Evolutionary conservation across 176 grass and related monocot species (phyloP), one percentile per base, ranked within the genome.

Genomic region (Aegilops speltoides): DNA sequence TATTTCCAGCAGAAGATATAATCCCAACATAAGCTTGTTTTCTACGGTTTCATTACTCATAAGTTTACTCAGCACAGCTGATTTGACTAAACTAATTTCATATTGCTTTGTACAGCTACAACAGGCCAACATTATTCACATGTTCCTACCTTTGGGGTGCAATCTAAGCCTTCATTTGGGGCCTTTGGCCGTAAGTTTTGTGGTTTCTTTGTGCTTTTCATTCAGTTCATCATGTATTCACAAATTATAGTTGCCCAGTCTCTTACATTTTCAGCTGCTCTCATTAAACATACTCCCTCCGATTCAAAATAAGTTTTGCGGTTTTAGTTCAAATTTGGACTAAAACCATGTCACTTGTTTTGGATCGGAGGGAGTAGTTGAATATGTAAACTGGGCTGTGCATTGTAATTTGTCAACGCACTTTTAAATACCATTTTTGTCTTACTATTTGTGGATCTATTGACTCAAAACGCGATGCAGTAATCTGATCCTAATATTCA

Each of bases 61-160:
- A 79, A 64, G 36, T 80, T 80, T 37, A 78, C 20, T 12, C 20
- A 61, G 22, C 54, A 61, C 32, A 61, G 54, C 32, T 78, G 32
- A 61, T 61, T 78, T 78, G 10, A 63, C 22, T 7, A 36, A 40
- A 25, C 56, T 62, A 56, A 37, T 38, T 79, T 79, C 20, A 79
- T 40, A 79, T 80, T 80, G 78, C 59, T 64, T 64, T 80, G 24
- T 80, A 25, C 59, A 80, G 52, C 59, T 41, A 64, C 59, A 28
- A 64, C 4, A 64, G 78, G 57, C 31, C 32, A 59, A 24, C 33
- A 24, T 38, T 29, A 8, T 80, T 43, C n/a, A 25, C 6, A 60
- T 23, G 11, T 34, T 37, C 6, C 50, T 79, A 15, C 5, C 48
- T 78, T 78, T 59, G 52, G 26, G 75, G 26, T 57, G 50, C 28